These are phyloP conservation scores for Amylostereum areolatum DNA, from an alignment of 1,284 basidiomycete species.

Conservation along the genomic window DNA sequence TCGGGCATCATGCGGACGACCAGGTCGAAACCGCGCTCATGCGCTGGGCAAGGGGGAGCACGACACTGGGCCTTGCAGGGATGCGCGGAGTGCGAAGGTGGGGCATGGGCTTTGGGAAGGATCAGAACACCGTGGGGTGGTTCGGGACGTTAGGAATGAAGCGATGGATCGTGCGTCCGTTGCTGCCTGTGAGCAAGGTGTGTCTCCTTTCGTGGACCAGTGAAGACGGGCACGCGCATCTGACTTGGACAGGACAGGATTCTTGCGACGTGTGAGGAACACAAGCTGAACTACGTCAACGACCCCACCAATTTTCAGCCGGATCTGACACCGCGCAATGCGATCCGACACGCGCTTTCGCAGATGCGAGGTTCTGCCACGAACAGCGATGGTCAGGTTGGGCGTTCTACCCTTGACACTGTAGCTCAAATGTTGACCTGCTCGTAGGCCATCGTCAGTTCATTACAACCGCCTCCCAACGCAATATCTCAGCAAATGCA, in stretches of 20 bases:
- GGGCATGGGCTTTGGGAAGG: conserved; percentile 59
- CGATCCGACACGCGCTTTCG: conserved; percentile 45
- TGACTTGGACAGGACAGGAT: conserved; percentile 52
- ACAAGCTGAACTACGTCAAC: conserved; percentile 51
- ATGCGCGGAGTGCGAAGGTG: conserved; percentile 62
- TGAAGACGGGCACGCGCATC: conserved; percentile 3
- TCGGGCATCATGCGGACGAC: conserved; percentile 74
- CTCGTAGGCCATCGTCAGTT: not conserved
- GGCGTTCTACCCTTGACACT: not conserved
- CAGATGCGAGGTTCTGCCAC: not conserved
- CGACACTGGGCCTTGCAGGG: conserved; percentile 50
- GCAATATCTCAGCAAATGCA: not conserved
- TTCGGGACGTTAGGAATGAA: conserved; percentile 52
- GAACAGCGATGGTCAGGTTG: not conserved
- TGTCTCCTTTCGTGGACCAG: conserved; percentile 4
- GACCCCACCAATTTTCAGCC: conserved; percentile 73
- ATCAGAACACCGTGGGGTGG: conserved; percentile 28
- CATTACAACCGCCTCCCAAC: not conserved
- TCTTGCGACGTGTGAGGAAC: conserved; percentile 62
- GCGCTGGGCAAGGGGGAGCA: conserved; percentile 53
- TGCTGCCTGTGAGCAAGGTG: conserved; percentile 65
- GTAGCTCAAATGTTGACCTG: not conserved
- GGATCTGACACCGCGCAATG: conserved; percentile 61
- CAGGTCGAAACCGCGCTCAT: conserved; percentile 75
- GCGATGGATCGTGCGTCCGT: conserved; percentile 62